phyloP scores from a whole-genome alignment of 495 filamentous ascomycete genomes.

The Daldinia grandis region DNA sequence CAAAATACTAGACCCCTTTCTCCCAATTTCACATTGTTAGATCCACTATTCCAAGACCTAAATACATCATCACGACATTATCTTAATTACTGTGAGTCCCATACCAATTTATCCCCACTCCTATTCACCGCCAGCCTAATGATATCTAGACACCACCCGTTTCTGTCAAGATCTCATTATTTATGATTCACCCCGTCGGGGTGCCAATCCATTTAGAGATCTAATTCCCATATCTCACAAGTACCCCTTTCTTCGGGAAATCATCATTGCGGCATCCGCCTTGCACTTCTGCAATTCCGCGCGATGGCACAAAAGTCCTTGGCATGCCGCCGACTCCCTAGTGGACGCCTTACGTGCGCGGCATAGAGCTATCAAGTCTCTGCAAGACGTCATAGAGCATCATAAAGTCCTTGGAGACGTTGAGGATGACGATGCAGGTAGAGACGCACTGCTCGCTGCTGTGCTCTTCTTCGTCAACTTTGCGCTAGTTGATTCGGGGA shows the following conservation, averaged over 20 bases:
- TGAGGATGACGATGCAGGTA: conserved; percentile 44
- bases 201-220: conserved; percentile 60
- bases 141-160: conserved; percentile 54
- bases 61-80: conserved; percentile 53
- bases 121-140: conserved; percentile 5
- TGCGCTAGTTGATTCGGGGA: conserved; percentile 65
- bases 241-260: conserved; percentile 57
- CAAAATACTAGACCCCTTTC: conserved; percentile 19
- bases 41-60: conserved; percentile 51
- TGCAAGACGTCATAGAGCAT: conserved; percentile 47
- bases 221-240: conserved; percentile 56
- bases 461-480: conserved; percentile 67
- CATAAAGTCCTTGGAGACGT: background rate
- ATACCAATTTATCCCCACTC: background rate
- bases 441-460: conserved; percentile 56
- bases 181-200: conserved; percentile 55
- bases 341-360: conserved; percentile 62
- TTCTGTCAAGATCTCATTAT: conserved; percentile 63
- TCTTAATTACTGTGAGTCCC: conserved; percentile 48
- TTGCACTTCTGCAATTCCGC: conserved; percentile 59
- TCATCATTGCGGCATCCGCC: conserved; percentile 63
- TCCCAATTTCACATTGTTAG: conserved; percentile 41
- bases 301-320: conserved; percentile 19
- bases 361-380: conserved; percentile 55
- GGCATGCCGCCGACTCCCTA: conserved; percentile 36